Percentiles rank a stretch among this genome's conserved stretches.
Conservation (phyloP, 352 stramenopile species). For the Phytophthora fragariaefolia region DNA sequence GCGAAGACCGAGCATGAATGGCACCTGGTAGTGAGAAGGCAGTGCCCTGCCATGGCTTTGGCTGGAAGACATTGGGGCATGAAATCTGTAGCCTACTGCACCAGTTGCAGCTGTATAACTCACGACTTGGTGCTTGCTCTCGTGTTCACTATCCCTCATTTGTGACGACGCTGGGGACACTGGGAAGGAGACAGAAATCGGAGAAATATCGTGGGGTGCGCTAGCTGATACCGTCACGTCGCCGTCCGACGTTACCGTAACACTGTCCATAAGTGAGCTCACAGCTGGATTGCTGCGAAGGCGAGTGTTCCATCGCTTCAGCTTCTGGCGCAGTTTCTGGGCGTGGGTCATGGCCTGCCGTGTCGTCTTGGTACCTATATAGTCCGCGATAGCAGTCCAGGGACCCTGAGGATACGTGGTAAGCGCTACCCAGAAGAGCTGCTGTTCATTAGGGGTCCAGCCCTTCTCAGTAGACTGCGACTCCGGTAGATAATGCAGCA, state of each 20-base stretch:
- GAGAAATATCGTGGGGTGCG: background rate
- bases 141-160: background rate
- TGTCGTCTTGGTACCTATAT: conserved; percentile 61
- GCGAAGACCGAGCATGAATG: conserved; percentile 5
- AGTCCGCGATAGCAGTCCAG: conserved; percentile 58
- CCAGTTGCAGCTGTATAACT: background rate
- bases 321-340: conserved; percentile 65
- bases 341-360: conserved; percentile 66
- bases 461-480: conserved; percentile 39
- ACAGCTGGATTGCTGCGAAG: conserved; percentile 36
- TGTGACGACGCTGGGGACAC: background rate
- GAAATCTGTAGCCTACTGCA: background rate
- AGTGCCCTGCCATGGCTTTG: background rate
- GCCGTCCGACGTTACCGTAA: conserved; percentile 15
- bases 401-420: conserved; percentile 51
- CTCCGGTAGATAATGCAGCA: conserved; percentile 48
- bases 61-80: background rate
- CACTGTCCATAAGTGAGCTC: conserved; percentile 34
- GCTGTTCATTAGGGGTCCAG: conserved; percentile 37
- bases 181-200: background rate
- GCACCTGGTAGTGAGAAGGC: background rate
- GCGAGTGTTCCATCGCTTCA: conserved; percentile 45
- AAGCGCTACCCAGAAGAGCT: conserved; percentile 49
- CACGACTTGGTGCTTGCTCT: background rate
- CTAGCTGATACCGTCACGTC: conserved; percentile 10